A percentile compares a stretch with the other conserved stretches of the same genome.
These are phyloP conservation scores for Somion occarium DNA, from an alignment of 1,284 basidiomycete genomes.

Conservation along the genomic window DNA sequence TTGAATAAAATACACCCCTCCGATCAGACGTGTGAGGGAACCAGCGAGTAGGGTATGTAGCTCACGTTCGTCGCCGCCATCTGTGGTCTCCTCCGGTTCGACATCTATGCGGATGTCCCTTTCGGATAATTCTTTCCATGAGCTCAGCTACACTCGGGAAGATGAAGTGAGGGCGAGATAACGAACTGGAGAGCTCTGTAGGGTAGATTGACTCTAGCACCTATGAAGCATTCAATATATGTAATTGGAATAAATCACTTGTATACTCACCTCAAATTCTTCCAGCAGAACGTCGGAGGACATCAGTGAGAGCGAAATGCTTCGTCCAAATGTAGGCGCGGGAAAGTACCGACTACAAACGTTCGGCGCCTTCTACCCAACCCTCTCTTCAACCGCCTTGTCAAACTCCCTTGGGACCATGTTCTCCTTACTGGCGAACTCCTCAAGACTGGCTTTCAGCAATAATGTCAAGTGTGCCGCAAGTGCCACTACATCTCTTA, in stretches of 20 bases:
- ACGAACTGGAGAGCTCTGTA: slow-evolving; percentile 71
- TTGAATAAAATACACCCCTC: slow-evolving; percentile 31
- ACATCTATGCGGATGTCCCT: slow-evolving; percentile 81
- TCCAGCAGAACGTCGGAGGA: slow-evolving; percentile 63
- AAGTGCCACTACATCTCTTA: no score
- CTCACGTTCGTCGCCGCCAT: slow-evolving; percentile 58
- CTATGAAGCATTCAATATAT: slow-evolving; percentile 34
- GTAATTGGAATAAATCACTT: slow-evolving; percentile 6
- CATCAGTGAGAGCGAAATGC: slow-evolving; percentile 37
- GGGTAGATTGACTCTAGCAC: slow-evolving; percentile 96
- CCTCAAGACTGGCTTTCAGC: no score
- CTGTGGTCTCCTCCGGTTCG: slow-evolving; percentile 78
- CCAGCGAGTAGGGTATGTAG: slow-evolving; percentile 14
- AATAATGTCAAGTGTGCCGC: no score
- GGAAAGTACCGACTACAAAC: background rate
- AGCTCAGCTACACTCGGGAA: slow-evolving; percentile 41
- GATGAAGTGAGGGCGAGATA: background rate
- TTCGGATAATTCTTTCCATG: slow-evolving; percentile 76
- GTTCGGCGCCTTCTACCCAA: background rate
- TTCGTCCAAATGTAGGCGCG: background rate
- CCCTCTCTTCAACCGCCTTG: no score
- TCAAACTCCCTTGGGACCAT: no score
- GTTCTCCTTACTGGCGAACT: no score
- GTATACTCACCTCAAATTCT: slow-evolving; percentile 85
- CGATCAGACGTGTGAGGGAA: slow-evolving; percentile 11